phyloP scores from a whole-genome alignment of 306 rosid species.

The Delonix regia region DNA sequence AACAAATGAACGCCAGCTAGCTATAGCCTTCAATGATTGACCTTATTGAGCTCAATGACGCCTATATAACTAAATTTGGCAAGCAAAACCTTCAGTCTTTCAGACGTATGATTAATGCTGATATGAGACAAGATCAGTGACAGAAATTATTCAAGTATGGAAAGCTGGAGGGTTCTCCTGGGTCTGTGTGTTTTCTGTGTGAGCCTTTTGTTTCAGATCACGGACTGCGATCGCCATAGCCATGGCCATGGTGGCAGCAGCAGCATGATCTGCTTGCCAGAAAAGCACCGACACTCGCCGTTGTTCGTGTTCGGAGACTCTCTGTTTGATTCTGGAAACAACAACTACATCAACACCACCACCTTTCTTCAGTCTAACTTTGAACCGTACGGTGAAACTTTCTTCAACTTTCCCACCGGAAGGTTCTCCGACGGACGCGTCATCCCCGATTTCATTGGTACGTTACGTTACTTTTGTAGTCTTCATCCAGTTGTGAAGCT shows the following conservation, averaged over 20 bases:
- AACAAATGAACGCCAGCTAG: too few relatives aligned
- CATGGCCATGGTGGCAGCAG: neutral
- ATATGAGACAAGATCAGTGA: too few relatives aligned
- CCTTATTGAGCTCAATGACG: too few relatives aligned
- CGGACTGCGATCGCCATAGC: neutral
- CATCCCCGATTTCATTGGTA: slow-evolving; percentile 53
- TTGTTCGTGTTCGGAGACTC: slow-evolving; percentile 71
- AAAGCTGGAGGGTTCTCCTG: neutral
- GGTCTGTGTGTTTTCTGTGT: neutral
- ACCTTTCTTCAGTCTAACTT: slow-evolving; percentile 25
- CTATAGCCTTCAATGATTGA: too few relatives aligned
- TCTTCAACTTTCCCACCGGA: slow-evolving; percentile 51
- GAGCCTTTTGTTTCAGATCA: neutral
- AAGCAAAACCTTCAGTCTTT: too few relatives aligned
- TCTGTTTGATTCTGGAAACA: slow-evolving; percentile 61
- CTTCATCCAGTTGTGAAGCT: too few relatives aligned
- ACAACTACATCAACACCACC: slow-evolving; percentile 50
- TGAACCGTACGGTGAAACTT: slow-evolving; percentile 52
- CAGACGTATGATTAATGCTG: too few relatives aligned
- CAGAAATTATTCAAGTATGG: too few relatives aligned
- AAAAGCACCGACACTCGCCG: slow-evolving; percentile 20
- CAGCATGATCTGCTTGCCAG: neutral
- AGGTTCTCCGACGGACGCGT: slow-evolving; percentile 55
- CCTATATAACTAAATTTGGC: too few relatives aligned
- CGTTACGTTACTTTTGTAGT: too few relatives aligned